Conservation (phyloP, 139 green algal species). For the Desmodesmus armatus region DNA sequence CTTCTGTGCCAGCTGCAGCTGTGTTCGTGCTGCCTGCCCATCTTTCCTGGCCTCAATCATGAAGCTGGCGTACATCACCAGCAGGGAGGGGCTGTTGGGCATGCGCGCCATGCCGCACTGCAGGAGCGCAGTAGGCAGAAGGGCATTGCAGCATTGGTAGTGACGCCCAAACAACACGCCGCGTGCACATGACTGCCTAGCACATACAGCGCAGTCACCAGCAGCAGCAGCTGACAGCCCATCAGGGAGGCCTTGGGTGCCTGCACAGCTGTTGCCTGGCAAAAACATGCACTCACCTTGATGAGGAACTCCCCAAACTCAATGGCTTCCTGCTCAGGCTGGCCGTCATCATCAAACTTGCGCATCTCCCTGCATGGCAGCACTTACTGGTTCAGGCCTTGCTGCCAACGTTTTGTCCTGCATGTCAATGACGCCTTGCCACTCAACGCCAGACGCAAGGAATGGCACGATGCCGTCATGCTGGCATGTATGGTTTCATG, state of each 20-base stretch:
- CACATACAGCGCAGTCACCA: not conserved
- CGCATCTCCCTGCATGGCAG: conserved; percentile 1
- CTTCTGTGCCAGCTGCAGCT: conserved; percentile 58
- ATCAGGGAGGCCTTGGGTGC: not conserved
- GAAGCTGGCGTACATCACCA: conserved; percentile 55
- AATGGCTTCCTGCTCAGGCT: conserved; percentile 2
- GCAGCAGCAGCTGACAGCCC: not conserved
- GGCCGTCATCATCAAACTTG: conserved; percentile 30
- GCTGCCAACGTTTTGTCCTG: not conserved
- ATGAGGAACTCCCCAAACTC: conserved; percentile 39
- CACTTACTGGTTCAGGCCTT: no score
- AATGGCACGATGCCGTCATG: not conserved
- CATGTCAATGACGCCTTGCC: not conserved
- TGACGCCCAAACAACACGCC: no score
- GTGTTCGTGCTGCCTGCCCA: conserved; percentile 38
- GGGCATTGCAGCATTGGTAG: no score
- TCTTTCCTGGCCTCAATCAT: conserved; percentile 48
- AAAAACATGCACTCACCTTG: conserved; percentile 4
- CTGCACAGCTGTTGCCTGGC: not conserved
- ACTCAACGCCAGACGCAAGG: not conserved
- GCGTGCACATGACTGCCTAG: not conserved
- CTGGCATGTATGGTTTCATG: not conserved
- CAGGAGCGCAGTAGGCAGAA: not conserved
- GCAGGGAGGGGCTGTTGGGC: conserved; percentile 23
- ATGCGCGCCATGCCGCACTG: conserved; percentile 53